Conservation (phyloP, 441 rosid species). For the Syzygium syzygioides region DNA sequence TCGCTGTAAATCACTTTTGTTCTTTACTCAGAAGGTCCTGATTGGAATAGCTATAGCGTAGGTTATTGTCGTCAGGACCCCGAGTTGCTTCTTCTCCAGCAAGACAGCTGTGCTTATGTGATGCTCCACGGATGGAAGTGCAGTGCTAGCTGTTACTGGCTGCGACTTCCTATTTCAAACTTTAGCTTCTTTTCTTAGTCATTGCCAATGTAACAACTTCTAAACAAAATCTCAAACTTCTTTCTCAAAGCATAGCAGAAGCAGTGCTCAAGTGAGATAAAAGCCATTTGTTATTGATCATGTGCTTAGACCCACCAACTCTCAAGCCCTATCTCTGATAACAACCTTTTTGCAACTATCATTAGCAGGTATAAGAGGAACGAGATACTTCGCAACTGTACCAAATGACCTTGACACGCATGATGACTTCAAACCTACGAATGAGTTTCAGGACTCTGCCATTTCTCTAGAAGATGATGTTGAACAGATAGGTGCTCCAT, state of each 20-base stretch:
- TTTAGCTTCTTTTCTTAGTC: not conserved
- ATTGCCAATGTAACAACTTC: no score
- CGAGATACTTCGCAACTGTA: conserved; percentile 39
- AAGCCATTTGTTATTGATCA: not conserved
- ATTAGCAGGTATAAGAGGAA: conserved; percentile 36
- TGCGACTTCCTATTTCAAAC: not conserved
- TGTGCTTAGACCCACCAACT: not conserved
- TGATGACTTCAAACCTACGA: conserved; percentile 73
- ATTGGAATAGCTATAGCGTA: not conserved
- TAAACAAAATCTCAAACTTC: no score
- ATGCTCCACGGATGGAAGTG: not conserved
- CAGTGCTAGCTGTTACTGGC: not conserved
- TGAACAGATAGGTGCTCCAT: conserved; percentile 41
- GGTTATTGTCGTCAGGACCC: not conserved
- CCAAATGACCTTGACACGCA: conserved; percentile 80
- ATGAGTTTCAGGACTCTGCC: conserved; percentile 40
- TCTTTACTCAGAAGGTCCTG: not conserved
- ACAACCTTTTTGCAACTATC: conserved; percentile 7
- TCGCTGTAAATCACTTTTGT: not conserved
- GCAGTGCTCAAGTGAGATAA: not conserved
- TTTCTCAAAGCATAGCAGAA: not conserved
- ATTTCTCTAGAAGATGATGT: conserved; percentile 53
- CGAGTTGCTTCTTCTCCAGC: not conserved
- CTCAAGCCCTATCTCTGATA: not conserved
- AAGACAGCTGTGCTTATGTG: not conserved